Conservation (phyloP, 1,284 basidiomycete species). For the Microbotryum intermedium region DNA sequence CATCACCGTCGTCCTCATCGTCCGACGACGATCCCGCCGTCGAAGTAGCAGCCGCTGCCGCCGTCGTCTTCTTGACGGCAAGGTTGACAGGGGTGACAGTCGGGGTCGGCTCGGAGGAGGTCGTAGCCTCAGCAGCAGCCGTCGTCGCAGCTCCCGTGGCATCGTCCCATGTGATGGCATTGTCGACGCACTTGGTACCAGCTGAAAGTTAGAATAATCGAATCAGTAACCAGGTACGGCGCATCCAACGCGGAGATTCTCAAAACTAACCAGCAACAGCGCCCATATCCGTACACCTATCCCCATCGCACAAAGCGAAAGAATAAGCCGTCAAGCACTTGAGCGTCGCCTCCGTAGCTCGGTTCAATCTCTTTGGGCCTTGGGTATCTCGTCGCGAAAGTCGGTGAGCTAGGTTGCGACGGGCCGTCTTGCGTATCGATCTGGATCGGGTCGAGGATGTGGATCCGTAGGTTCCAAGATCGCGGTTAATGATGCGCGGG, state of each 20-base stretch:
- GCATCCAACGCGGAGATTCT: neutral
- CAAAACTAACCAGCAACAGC: constrained; percentile 21
- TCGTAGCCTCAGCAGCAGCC: too few relatives aligned
- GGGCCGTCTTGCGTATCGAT: too few relatives aligned
- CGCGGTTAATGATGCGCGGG: neutral
- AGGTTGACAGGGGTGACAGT: neutral
- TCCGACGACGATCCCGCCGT: neutral
- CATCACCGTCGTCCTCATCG: neutral
- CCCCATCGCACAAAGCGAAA: constrained; percentile 21
- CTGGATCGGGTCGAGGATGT: neutral
- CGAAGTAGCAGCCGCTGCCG: neutral
- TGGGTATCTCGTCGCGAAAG: too few relatives aligned
- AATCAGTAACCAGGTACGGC: neutral
- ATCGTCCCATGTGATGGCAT: constrained; percentile 28
- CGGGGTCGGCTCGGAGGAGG: neutral
- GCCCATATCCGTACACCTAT: constrained; percentile 28
- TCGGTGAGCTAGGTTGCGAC: neutral
- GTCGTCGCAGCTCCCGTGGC: too few relatives aligned
- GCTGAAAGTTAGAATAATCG: neutral
- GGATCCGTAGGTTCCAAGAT: neutral
- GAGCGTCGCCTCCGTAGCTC: constrained; percentile 13
- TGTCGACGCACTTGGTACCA: constrained; percentile 24
- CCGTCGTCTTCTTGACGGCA: neutral
- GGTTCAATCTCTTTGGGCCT: neutral
- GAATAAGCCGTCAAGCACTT: constrained; percentile 18